Base-by-base conservation (phyloP, 2,329 filamentous ascomycete genomes). In the Colletotrichum costaricense region DNA sequence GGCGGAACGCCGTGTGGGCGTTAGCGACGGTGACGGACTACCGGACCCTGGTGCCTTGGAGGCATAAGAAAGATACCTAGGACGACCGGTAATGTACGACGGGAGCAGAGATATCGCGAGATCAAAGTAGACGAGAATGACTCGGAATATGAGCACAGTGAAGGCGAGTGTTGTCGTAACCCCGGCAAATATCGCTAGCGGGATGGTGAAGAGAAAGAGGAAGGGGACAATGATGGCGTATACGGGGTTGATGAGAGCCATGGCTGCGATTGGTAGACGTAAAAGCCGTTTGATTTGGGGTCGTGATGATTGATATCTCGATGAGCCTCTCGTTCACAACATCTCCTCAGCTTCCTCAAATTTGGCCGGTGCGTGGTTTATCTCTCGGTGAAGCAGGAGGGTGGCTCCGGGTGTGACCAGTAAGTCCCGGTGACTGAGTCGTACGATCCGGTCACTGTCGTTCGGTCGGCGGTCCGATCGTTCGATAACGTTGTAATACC, bases 81-180 rank as follows among this genome's bases (percentile, higher is more conserved):
- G 77, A 72, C 82, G 80, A 73, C 84, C 83, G 67, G 84, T 82
- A 33, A 93, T 80, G 74, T 89, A 88, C 65, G 88, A 88, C 6
- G 88, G 87, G 2, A 93, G 78, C 4, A 92, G 83, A 8, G 89
- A 89, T 24, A 90, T 80, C 56, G 85, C 88, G 64, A 93, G 84
- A 77, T 93, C 91, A 73, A 92, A 81, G 78, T 93, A 93, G 69
- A 93, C 88, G 64, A 92, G 78, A 58, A 88, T 83, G 28, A 92
- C 87, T 28, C 91, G 88, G 74, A 92, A 82, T 78, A 90, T 86
- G 62, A 94, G 87, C 46, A 92, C 85, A 49, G 88, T 84, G 75
- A 92, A 89, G 52, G 92, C 90, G 60, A 93, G 76, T 5, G 86
- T 87, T 67, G 91, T 91, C 38, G 92, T 93, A 75, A 93, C 82